Base-by-base conservation (phyloP, 2,329 filamentous ascomycete species). In the Colletotrichum sp. region DNA sequence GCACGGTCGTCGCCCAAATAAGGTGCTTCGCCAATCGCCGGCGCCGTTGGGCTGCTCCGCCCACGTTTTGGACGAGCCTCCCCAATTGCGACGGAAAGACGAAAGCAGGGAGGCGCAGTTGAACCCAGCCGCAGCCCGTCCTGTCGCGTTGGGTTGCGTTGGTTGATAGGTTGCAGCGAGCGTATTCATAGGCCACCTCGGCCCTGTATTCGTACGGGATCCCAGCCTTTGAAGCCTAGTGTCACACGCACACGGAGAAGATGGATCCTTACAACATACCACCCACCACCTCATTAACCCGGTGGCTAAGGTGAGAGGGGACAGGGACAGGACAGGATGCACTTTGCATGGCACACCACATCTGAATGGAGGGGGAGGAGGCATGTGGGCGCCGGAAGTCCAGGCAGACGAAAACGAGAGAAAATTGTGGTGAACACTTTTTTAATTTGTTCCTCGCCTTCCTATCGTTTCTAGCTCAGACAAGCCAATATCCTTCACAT, bases 101-200 rank as follows among this genome's bases (percentile, higher is more conserved):
- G 64, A 73, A 73, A 73, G 73, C 70, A 68, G 52, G 73, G 73
- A 73, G 73, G 73, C 73, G 73, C 73, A 76, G 73, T 62, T 62
- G 26, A 36, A 30, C 67, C 57, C 66, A 68, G 66, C 34, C 66
- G 44, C 52, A 68, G 55, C 52, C 52, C 18, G 34, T 66, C 73
- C 60, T 69, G 63, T 72, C 69, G 63, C 36, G n/a, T 70, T 68
- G 69, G 63, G 30, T 63, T 68, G 68, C 34, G 36, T 52, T 52
- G 44, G 52, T 57, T 68, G 28, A 60, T 60, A 68, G 66, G 66
- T 68, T 34, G 21, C 66, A 60, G 30, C 44, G 12, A 52, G n/a
- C 28, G 24, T 36, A 34, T 63, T 34, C 36, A 15, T 39, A 66
- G 44, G 34, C 63, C 34, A 66, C 63, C 44, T 52, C 44, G 44